A percentile compares a stretch with the other conserved stretches of the same genome.
Evolutionary conservation across 2,329 filamentous ascomycete species (phyloP).

Genomic region (Hysterium pulicare): DNA sequence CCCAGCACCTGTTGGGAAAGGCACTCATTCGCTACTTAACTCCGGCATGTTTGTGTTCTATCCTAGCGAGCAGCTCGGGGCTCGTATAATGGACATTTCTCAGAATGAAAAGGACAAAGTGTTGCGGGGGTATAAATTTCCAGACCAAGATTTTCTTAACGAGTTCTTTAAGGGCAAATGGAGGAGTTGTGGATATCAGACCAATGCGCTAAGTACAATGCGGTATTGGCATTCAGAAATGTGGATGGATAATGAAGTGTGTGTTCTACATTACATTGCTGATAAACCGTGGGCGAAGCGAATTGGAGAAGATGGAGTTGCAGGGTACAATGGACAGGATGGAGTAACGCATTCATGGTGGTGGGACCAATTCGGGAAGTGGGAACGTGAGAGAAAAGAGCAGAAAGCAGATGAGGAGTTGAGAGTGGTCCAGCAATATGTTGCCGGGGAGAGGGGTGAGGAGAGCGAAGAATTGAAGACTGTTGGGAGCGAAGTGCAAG

Average conservation of each 20-base stretch:
- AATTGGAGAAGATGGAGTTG: conserved; percentile 41
- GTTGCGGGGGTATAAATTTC: conserved; percentile 48
- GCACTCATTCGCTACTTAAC: conserved; percentile 49
- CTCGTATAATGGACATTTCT: conserved; percentile 42
- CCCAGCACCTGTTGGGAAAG: conserved; percentile 31
- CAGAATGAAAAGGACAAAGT: conserved; percentile 29
- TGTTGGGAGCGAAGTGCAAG: conserved; percentile 28
- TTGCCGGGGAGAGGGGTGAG: conserved; percentile 16
- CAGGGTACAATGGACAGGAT: conserved; percentile 50
- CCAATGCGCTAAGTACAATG: conserved; percentile 55
- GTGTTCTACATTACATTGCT: conserved; percentile 53
- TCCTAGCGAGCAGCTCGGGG: conserved; percentile 39
- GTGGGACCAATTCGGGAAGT: conserved; percentile 48
- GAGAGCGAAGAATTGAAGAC: conserved; percentile 28
- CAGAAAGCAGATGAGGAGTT: conserved; percentile 19
- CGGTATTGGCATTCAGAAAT: conserved; percentile 51
- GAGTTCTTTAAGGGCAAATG: conserved; percentile 47
- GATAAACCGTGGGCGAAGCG: conserved; percentile 54
- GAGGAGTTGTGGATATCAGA: conserved; percentile 47
- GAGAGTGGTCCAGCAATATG: conserved; percentile 17
- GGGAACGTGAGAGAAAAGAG: conserved; percentile 31
- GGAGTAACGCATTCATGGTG: conserved; percentile 53
- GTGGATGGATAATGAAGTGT: conserved; percentile 49
- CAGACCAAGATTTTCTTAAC: conserved; percentile 54
- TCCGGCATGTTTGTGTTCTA: conserved; percentile 52